Evolutionary conservation across 441 rosid genomes (phyloP), one percentile per base, ranked within the genome.

Genomic region (Eutrema salsugineum): DNA sequence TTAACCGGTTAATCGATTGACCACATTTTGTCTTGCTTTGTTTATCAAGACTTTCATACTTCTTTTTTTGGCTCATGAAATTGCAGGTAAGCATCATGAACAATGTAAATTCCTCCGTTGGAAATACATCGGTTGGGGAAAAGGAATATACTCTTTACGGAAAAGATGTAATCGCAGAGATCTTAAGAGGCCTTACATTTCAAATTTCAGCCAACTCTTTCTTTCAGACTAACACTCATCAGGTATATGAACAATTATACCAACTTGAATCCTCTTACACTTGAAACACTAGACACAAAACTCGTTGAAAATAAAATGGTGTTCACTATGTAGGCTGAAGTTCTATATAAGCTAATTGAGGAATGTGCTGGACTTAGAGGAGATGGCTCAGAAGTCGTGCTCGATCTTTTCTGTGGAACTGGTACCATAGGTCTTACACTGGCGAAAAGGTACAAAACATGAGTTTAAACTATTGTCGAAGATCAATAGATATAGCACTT

Each of bases 191-290:
- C 63, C 85, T 94, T 59, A 83, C 81, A 4, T 91, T 94, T 82
- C 91, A 91, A 75, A 94, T 94, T 68, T 94, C 99, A 3, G 97
- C 99, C 81, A 94, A 94, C 80, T 94, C 99, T 17, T 94, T 94
- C 73, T 94, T 94, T 78, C 97, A 91, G 76, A 94, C 97, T 70
- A 94, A 94, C 79, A 84, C 99, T 63, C 70, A 15, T 73, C 99
- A 94, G 97, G 99, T 90, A 81, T 15, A 40, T 44, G 6, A 66
- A 47, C 59, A 14, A 11, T 10, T 48, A 49, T n/a, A 11, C 68
- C 14, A n/a, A 69, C 56, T 30, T 56, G 43, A 22, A 14, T 48
- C 43, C 12, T 40, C 42, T 15, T 15, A 39, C 38, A 48, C 19
- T 8, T 3, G 36, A 70, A 63, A 40, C 39, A 17, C 40, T 40